Evolutionary conservation across 73 alveolate species (phyloP).

Genomic region (Tetrahymena thermophila): DNA sequence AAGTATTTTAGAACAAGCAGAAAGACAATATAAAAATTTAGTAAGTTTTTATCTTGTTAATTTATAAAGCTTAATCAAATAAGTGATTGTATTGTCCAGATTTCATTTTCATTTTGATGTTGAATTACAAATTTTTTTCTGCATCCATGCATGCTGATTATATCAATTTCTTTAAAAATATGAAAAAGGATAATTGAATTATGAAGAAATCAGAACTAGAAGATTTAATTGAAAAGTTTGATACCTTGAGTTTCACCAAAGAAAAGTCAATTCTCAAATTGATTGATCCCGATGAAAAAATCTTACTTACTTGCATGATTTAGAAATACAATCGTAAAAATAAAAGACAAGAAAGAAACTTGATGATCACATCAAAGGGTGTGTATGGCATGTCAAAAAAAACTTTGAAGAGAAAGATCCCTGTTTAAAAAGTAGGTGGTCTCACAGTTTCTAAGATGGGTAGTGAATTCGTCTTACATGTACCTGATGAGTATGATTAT

Average conservation of each 20-base stretch:
- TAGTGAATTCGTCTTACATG: conserved; percentile 57
- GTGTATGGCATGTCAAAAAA: conserved; percentile 53
- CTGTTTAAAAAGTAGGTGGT: conserved; percentile 52
- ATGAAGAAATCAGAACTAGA: not conserved
- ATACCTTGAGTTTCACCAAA: conserved; percentile 25
- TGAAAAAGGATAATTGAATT: not conserved
- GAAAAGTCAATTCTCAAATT: conserved; percentile 38
- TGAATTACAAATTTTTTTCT: not conserved
- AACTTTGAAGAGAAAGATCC: conserved; percentile 65
- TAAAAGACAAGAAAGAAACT: conserved; percentile 62
- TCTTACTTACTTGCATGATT: conserved; percentile 53
- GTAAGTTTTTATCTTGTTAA: not conserved
- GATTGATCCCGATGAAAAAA: conserved; percentile 53
- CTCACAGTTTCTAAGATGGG: conserved; percentile 48
- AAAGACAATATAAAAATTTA: not conserved
- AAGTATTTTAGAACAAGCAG: not conserved
- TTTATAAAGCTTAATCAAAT: not conserved
- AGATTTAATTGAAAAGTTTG: conserved; percentile 2
- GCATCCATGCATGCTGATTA: not conserved
- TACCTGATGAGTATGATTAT: conserved; percentile 63
- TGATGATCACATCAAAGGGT: conserved; percentile 56
- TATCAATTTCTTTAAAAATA: not conserved
- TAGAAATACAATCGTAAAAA: conserved; percentile 67
- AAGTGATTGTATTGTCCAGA: not conserved
- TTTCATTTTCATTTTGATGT: not conserved